A percentile compares a stretch with the other conserved stretches of the same genome.
phyloP scores from a whole-genome alignment of 495 filamentous ascomycete genomes.

The Aspergillus asperescens region DNA sequence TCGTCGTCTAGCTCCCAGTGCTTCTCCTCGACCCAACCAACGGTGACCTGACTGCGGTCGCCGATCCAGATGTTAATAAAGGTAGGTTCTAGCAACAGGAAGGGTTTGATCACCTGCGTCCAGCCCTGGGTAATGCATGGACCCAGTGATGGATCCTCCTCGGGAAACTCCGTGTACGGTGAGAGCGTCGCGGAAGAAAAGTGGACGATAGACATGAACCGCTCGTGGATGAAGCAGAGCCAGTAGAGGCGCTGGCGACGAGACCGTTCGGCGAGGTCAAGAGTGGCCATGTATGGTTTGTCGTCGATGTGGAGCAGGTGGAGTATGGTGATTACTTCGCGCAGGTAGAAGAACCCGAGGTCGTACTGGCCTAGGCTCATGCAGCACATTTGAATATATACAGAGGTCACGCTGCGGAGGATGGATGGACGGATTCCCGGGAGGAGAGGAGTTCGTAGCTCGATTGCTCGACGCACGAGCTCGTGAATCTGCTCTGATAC shows the following conservation, averaged over 20 bases:
- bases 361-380: constrained; percentile 24
- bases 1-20: constrained; percentile 25
- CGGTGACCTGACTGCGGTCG: constrained; percentile 22
- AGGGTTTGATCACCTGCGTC: constrained; percentile 23
- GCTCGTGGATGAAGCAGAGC: constrained; percentile 33
- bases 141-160: constrained; percentile 21
- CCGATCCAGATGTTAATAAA: constrained; percentile 27
- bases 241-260: constrained; percentile 28
- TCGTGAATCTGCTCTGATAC: constrained; percentile 15
- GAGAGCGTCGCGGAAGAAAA: constrained; percentile 21
- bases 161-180: constrained; percentile 16
- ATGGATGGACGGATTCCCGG: constrained; percentile 20
- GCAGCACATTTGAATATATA: constrained; percentile 27
- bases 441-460: constrained; percentile 18
- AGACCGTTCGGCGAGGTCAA: constrained; percentile 19
- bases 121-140: constrained; percentile 19
- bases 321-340: constrained; percentile 27
- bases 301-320: constrained; percentile 24
- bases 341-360: constrained; percentile 29
- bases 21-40: constrained; percentile 26
- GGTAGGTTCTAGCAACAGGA: constrained; percentile 20
- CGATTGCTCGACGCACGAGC: constrained; percentile 23
- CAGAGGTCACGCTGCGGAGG: constrained; percentile 15
- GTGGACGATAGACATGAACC: constrained; percentile 26
- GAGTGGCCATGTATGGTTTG: constrained; percentile 11